Base-by-base conservation (phyloP, 257 asterid species). In the Scutellaria barbata region DNA sequence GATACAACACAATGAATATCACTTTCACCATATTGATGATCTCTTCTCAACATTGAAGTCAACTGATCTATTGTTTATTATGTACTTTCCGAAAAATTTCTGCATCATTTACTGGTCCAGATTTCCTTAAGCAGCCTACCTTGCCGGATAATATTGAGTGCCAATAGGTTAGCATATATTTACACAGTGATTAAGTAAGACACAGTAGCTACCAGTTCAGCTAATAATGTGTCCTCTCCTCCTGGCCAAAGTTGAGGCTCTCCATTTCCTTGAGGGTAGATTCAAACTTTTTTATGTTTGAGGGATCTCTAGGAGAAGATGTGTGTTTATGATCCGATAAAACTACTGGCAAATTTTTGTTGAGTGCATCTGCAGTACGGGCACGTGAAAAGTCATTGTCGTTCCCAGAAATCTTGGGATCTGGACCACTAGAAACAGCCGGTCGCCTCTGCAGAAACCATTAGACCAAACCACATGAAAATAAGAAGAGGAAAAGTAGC, bases 201-300 rank as follows among this genome's bases (percentile, higher is more conserved):
- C 10, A 42, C 12, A 6, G 47, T 7, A 8, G 47, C 47, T 8
- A 42, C 11, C 1, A 39, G 50, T 77, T 80, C 75, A 22, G 79
- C 78, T 87, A 83, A 69, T 79, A 69, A 42, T 83, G 90, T 74
- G 81, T 72, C 80, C 82, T 84, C 76, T 87, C 90, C 45, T 92
- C 88, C 55, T 81, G 81, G 83, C 87, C 84, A 73, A 92, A 76
- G 74, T 86, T 87, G 51, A 92, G 85, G 80, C 88, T 80, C 79
- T 88, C 98, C 25, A 92, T 85, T 5, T 90, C 97, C 80, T 85
- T 90, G 63, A 88, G 77, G 83, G 97, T 78, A 22, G 96, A 81
- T 41, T 92, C 96, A 0, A 80, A 67, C 53, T 78, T 79, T 80
- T 79, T 81, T 9, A 79, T 40, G 81, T 79, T 88, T 14, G 91